phyloP scores from a whole-genome alignment of 345 rosid genomes.

The Hevea brasiliensis region DNA sequence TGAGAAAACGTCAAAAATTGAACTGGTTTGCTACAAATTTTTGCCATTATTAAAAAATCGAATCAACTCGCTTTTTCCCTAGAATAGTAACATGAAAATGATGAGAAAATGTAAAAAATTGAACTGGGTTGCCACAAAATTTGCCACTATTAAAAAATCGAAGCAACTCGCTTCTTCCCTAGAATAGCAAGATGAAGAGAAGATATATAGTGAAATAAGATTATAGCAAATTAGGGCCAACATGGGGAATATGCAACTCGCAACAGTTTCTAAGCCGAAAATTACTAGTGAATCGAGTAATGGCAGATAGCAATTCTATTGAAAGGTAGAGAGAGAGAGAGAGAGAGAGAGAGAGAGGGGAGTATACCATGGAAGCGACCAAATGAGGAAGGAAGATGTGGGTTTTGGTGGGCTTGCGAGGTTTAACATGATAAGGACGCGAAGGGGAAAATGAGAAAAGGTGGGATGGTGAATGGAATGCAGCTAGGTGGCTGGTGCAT shows the following conservation, averaged over 20 bases:
- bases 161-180: not conserved
- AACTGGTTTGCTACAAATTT: slow-evolving; percentile 1
- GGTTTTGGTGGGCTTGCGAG: slow-evolving; percentile 41
- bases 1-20: slow-evolving; percentile 1
- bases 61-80: not conserved
- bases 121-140: too few relatives aligned
- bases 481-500: slow-evolving; percentile 38
- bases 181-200: not conserved
- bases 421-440: slow-evolving; percentile 28
- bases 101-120: not conserved
- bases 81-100: too few relatives aligned
- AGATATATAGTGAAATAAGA: not conserved
- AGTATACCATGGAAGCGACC: slow-evolving; percentile 74
- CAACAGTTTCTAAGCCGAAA: not conserved
- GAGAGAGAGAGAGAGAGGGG: slow-evolving; percentile 1
- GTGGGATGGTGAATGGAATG: slow-evolving; percentile 51
- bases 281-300: not conserved
- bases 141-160: too few relatives aligned
- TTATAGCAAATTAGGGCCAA: not conserved
- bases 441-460: slow-evolving; percentile 48
- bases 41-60: not conserved
- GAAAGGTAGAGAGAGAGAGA: not conserved
- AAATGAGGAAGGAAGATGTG: slow-evolving; percentile 80
- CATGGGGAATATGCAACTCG: not conserved
- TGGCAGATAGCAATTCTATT: not conserved